Evolutionary conservation across 108 stramenopile genomes (phyloP).

Genomic region (Chaetoceros tenuissimus): DNA sequence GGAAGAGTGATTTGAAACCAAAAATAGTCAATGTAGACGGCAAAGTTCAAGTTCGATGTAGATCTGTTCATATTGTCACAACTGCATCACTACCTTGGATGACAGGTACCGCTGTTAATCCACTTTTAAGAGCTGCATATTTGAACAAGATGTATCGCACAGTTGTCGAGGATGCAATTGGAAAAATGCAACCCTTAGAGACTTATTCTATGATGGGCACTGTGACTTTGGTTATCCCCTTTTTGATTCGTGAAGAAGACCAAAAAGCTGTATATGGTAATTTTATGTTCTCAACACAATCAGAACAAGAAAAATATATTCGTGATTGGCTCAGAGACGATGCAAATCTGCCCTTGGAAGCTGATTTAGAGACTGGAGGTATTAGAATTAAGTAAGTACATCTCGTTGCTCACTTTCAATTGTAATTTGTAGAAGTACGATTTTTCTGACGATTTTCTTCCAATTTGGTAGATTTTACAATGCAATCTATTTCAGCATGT

Average conservation of each 20-base stretch:
- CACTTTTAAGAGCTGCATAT: conserved; percentile 14
- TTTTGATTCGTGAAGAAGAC: conserved; percentile 43
- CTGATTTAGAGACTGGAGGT: conserved; percentile 16
- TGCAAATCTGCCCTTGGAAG: conserved; percentile 50
- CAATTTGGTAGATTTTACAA: conserved; percentile 9
- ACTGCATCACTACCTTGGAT: conserved; percentile 20
- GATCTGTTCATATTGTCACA: conserved; percentile 8
- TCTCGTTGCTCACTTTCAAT: no score
- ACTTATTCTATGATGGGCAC: conserved; percentile 2
- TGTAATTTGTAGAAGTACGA: no score
- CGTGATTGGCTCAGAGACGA: conserved; percentile 50
- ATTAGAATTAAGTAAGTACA: conserved; percentile 27
- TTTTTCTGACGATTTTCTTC: no score
- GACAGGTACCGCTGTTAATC: conserved; percentile 22
- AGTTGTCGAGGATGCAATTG: background rate
- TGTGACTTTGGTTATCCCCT: conserved; percentile 69
- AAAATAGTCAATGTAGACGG: background rate
- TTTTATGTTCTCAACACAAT: conserved; percentile 17
- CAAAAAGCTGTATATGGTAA: conserved; percentile 39
- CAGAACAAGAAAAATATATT: conserved; percentile 61
- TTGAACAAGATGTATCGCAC: background rate
- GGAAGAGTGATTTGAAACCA: conserved; percentile 29
- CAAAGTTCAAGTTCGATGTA: background rate
- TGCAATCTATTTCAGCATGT: conserved; percentile 1
- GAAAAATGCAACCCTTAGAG: background rate